A percentile compares a stretch with the other conserved stretches of the same genome.
Evolutionary conservation across 2,329 filamentous ascomycete genomes (phyloP).

Genomic region (Cryphonectria nitschkei): DNA sequence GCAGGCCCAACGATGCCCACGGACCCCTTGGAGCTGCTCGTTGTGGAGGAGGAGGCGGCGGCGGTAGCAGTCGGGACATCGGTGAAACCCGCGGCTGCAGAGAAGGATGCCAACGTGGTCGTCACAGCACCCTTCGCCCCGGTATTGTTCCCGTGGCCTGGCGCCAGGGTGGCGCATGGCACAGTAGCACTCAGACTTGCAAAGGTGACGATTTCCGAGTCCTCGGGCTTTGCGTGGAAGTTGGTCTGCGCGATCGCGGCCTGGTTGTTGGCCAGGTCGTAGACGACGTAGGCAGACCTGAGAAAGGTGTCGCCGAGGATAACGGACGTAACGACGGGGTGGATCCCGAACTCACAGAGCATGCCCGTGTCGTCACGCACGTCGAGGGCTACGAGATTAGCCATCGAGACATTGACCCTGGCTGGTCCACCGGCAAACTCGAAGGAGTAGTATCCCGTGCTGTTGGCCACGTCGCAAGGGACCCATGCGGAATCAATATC

Average conservation of each 20-base stretch:
- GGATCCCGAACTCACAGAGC: background rate
- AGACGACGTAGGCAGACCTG: slow-evolving; percentile 58
- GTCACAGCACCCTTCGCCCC: slow-evolving; percentile 3
- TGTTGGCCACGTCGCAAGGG: background rate
- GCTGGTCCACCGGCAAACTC: slow-evolving; percentile 11
- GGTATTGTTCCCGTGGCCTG: slow-evolving; percentile 33
- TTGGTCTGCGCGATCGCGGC: slow-evolving; percentile 55
- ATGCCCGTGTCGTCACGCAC: background rate
- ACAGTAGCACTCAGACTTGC: slow-evolving; percentile 53
- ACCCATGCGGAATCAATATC: background rate
- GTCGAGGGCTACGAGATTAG: slow-evolving; percentile 4
- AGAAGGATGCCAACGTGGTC: background rate
- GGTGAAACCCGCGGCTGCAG: background rate
- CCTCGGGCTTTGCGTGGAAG: slow-evolving; percentile 55
- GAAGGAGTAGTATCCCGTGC: background rate
- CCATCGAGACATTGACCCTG: slow-evolving; percentile 10
- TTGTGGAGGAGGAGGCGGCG: background rate
- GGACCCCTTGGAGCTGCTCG: background rate
- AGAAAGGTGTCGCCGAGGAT: slow-evolving; percentile 58
- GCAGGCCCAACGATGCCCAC: background rate
- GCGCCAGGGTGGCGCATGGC: slow-evolving; percentile 52
- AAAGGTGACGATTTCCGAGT: slow-evolving; percentile 54
- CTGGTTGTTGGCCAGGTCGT: slow-evolving; percentile 55
- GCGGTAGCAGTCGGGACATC: background rate
- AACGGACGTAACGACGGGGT: background rate